phyloP scores from a whole-genome alignment of 2,329 filamentous ascomycete genomes.

The Macrophomina phaseolina region DNA sequence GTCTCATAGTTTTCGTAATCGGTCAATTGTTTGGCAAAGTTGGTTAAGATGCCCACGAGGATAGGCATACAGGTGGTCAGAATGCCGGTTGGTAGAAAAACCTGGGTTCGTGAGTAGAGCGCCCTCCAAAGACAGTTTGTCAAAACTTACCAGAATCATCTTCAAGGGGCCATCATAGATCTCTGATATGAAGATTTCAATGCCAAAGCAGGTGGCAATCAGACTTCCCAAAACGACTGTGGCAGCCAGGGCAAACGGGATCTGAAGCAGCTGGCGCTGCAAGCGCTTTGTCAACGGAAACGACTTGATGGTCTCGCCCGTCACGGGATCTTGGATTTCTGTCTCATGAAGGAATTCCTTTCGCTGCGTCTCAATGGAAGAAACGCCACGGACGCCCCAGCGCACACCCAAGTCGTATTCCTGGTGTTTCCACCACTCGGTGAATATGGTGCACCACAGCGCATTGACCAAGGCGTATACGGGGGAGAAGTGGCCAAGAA shows the following conservation, averaged over 20 bases:
- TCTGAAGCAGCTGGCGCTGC: slow-evolving; percentile 75
- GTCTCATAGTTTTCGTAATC: slow-evolving; percentile 93
- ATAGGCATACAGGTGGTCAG: slow-evolving; percentile 83
- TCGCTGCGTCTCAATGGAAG: slow-evolving; percentile 77
- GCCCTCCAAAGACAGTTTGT: no score
- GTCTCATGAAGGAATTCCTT: slow-evolving; percentile 80
- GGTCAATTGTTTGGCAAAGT: slow-evolving; percentile 76
- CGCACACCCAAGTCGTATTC: slow-evolving; percentile 84
- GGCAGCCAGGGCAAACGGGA: slow-evolving; percentile 83
- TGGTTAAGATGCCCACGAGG: slow-evolving; percentile 75
- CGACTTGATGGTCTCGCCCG: slow-evolving; percentile 76
- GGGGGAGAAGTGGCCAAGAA: slow-evolving; percentile 84
- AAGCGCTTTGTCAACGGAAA: slow-evolving; percentile 80
- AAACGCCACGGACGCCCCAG: slow-evolving; percentile 88
- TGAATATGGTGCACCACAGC: slow-evolving; percentile 87
- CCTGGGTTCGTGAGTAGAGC: slow-evolving; percentile 52
- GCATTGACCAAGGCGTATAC: slow-evolving; percentile 79
- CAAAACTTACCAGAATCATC: slow-evolving; percentile 70
- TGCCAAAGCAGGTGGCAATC: slow-evolving; percentile 85
- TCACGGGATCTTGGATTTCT: slow-evolving; percentile 77
- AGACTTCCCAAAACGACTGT: slow-evolving; percentile 75
- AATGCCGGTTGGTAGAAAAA: slow-evolving; percentile 86
- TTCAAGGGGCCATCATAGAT: slow-evolving; percentile 91
- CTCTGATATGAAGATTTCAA: slow-evolving; percentile 95
- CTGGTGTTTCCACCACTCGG: slow-evolving; percentile 96